Conservation (phyloP, 1,284 basidiomycete species). For the Cutaneotrichosporon sp. region DNA sequence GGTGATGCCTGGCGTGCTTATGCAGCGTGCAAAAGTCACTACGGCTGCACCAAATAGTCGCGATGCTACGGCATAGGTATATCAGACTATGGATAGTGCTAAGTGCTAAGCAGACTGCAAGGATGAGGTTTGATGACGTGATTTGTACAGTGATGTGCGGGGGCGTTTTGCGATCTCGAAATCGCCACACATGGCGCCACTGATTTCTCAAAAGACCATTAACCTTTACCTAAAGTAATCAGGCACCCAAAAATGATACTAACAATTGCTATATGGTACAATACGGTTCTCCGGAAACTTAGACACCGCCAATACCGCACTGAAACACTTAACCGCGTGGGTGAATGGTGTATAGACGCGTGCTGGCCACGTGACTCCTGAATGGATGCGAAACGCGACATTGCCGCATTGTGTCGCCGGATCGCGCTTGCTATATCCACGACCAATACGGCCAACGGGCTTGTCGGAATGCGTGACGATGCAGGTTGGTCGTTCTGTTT, state of each 20-base stretch:
- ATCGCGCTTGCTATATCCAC: not conserved
- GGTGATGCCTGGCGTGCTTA: slow-evolving; percentile 8
- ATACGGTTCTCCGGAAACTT: too few relatives aligned
- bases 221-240: not conserved
- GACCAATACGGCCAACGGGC: not conserved
- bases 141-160: slow-evolving; percentile 2
- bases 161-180: slow-evolving; percentile 2
- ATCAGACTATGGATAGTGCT: not conserved
- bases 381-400: not conserved
- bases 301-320: not conserved
- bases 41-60: not conserved
- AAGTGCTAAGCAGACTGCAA: not conserved
- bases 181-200: slow-evolving; percentile 11
- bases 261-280: not conserved
- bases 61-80: not conserved
- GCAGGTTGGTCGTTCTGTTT: not conserved
- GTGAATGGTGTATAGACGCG: not conserved
- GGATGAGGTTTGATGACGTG: slow-evolving; percentile 19
- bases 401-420: not conserved
- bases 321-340: not conserved
- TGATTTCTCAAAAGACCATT: not conserved
- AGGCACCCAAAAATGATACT: not conserved
- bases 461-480: not conserved
- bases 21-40: not conserved
- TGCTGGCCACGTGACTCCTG: not conserved